Percentiles rank a stretch among this genome's conserved stretches.
Conservation (phyloP, 2,329 filamentous ascomycete genomes). For the Nemania sp. region DNA sequence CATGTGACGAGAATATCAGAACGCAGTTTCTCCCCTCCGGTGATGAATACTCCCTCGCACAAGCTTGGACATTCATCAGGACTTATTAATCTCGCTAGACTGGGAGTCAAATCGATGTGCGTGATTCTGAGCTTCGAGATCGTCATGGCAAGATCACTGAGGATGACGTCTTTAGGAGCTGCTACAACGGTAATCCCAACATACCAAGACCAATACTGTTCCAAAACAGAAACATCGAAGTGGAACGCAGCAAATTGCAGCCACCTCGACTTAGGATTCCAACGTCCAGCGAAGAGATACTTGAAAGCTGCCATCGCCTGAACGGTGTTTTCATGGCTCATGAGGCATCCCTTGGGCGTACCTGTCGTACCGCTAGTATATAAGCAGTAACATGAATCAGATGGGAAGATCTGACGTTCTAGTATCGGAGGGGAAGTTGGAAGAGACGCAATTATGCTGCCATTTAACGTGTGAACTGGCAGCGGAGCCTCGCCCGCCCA, state of each 20-base stretch:
- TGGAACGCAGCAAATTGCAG: conserved; percentile 93
- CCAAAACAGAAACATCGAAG: conserved; percentile 90
- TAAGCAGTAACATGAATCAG: conserved; percentile 76
- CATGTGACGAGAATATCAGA: conserved; percentile 87
- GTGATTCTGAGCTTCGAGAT: conserved; percentile 77
- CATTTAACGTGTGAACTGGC: conserved; percentile 41
- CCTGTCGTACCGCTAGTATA: conserved; percentile 90
- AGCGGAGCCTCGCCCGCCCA: conserved; percentile 42
- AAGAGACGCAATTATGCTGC: conserved; percentile 36
- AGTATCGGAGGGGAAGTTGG: conserved; percentile 30
- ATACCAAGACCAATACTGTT: conserved; percentile 96
- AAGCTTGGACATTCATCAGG: conserved; percentile 81
- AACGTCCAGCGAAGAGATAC: conserved; percentile 73
- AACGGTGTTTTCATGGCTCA: conserved; percentile 86
- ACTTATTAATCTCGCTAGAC: conserved; percentile 75
- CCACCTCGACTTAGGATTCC: conserved; percentile 75
- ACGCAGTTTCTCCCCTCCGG: conserved; percentile 84
- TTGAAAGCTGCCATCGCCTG: conserved; percentile 90
- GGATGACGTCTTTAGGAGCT: conserved; percentile 79
- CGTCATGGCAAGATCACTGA: conserved; percentile 76
- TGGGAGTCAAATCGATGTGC: conserved; percentile 90
- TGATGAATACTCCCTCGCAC: conserved; percentile 86
- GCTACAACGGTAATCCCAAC: conserved; percentile 84
- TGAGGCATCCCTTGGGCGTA: conserved; percentile 82
- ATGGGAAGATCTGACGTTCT: conserved; percentile 45